Evolutionary conservation across 805 yeast species (phyloP), one percentile per base, ranked within the genome.

Genomic region (Ogataea angusta): DNA sequence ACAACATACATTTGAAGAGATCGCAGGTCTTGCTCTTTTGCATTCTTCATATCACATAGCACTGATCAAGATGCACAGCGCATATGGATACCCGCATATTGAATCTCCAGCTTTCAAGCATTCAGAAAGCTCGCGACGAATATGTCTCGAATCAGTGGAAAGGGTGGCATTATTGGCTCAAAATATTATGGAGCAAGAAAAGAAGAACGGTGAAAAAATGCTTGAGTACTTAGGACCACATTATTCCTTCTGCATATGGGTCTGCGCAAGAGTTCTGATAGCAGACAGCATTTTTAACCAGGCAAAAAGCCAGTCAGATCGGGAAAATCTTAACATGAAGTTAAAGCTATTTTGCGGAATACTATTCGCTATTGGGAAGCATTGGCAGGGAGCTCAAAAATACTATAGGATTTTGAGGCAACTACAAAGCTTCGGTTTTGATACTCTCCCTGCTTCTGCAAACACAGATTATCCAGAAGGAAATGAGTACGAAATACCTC

Each of bases 211-310:
- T 13, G 27, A 25, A 7, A 32, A 25, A 16, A 17, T 36, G 10
- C 29, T 34, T 24, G 45, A 46, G 16, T 31, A 14, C 21, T 26
- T 59, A 17, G 67, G 68, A 1, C 67, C 67, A 5, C 56, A 52
- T 28, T 63, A 58, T 39, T 59, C 64, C 1, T 60, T 63, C 30
- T 54, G 45, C 32, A 50, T 62, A 12, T 64, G 67, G 67, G 57
- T 63, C 15, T 54, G 55, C 40, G 52, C 64, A 1, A 45, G 67
- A 40, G 53, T 64, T n/a, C 30, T 63, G 24, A 55, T 64, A 28
- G 65, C 59, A 12, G 58, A 62, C 38, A 52, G 40, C 26, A 51
- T 52, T 10, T 43, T 47, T 22, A 44, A 41, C 18, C 46, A 51
- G 15, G 44, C 30, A 23, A 36, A 36, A 21, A 36, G 22, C 6